Evolutionary conservation across 306 rosid species (phyloP).

Genomic region (Cucumis cinereus): DNA sequence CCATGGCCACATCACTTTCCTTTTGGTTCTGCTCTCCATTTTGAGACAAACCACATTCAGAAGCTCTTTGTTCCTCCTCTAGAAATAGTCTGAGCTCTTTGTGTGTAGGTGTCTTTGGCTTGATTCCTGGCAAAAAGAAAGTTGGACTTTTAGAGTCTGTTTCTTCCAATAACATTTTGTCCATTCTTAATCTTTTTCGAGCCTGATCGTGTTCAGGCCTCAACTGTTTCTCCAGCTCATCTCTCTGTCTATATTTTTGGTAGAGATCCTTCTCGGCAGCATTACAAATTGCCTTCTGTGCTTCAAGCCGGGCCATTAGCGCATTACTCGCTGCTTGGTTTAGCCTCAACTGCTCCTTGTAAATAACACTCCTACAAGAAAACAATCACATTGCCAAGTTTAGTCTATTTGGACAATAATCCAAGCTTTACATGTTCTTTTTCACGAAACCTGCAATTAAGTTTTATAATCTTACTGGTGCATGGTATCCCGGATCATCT

Average conservation of each 20-base stretch:
- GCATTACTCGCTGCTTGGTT: constrained; percentile 83
- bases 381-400: neutral
- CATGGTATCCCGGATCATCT: constrained; percentile 95
- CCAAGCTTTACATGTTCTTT: neutral
- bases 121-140: constrained; percentile 36
- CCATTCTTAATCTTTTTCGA: constrained; percentile 81
- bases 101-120: constrained; percentile 50
- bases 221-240: constrained; percentile 71
- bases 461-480: constrained; percentile 62
- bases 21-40: constrained; percentile 28
- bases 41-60: constrained; percentile 36
- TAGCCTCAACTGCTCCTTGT: constrained; percentile 90
- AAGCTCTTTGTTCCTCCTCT: constrained; percentile 77
- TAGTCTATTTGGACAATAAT: neutral
- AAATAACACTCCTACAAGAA: constrained; percentile 69
- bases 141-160: constrained; percentile 21
- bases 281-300: constrained; percentile 70
- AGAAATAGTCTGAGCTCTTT: constrained; percentile 78
- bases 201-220: constrained; percentile 69
- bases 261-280: constrained; percentile 81
- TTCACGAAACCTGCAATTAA: neutral
- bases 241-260: constrained; percentile 51
- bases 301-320: constrained; percentile 93
- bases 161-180: constrained; percentile 37
- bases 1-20: constrained; percentile 21